Conservation (phyloP, 768 basidiomycete genomes). For the Boletus sp. region DNA sequence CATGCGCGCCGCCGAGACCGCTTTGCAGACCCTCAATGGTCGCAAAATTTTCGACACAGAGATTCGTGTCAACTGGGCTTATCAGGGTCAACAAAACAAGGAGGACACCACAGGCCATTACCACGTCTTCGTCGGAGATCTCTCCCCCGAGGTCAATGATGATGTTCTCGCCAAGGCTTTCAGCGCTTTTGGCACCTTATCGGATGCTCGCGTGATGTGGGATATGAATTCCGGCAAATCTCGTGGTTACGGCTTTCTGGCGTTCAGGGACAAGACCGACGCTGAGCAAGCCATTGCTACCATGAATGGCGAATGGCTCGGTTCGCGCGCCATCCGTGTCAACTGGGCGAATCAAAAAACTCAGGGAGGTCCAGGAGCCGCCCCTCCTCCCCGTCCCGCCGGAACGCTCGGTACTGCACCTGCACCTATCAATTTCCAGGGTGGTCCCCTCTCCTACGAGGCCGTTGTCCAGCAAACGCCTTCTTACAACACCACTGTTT, state of each 20-base stretch:
- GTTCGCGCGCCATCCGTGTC: constrained; percentile 96
- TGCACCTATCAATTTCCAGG: constrained; percentile 88
- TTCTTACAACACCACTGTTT: constrained; percentile 92
- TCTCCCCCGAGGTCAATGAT: constrained; percentile 98
- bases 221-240: constrained; percentile 99
- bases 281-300: constrained; percentile 99
- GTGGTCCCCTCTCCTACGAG: constrained; percentile 88
- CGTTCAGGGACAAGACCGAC: constrained; percentile 98
- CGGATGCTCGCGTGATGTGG: constrained; percentile 99
- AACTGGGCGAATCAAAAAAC: constrained; percentile 99
- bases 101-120: constrained; percentile 97
- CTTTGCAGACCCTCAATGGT: constrained; percentile 96
- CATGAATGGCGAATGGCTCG: constrained; percentile 99
- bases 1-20: constrained; percentile 98
- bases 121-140: constrained; percentile 99
- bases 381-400: constrained; percentile 40
- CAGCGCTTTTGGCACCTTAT: constrained; percentile 93
- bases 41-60: constrained; percentile 99
- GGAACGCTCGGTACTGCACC: constrained; percentile 64
- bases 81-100: constrained; percentile 97
- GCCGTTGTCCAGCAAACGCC: constrained; percentile 92
- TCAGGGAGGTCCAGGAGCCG: constrained; percentile 48
- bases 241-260: constrained; percentile 96
- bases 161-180: constrained; percentile 96
- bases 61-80: constrained; percentile 99